phyloP scores from a whole-genome alignment of 345 rosid genomes.

The Rhodomyrtus tomentosa region DNA sequence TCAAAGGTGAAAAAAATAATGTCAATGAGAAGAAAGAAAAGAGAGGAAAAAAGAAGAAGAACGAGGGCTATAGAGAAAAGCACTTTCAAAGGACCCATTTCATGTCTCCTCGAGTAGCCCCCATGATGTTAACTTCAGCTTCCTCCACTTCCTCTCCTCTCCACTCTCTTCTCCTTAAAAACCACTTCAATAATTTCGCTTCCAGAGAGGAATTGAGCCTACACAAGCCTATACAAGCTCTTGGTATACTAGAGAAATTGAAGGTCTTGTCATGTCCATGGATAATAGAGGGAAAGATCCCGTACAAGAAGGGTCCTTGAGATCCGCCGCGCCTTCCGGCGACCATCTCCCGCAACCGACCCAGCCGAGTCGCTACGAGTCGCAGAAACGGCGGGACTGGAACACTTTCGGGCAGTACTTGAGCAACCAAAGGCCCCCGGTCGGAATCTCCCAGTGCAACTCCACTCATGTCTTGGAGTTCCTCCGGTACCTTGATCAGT shows the following conservation, averaged over 20 bases:
- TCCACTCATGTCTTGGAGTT: constrained; percentile 24
- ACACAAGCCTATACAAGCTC: neutral
- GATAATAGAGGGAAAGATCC: constrained; percentile 13
- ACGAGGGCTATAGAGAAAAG: neutral
- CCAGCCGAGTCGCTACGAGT: constrained; percentile 28
- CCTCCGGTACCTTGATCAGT: constrained; percentile 30
- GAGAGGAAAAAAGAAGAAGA: neutral
- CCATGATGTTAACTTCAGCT: neutral
- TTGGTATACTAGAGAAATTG: neutral
- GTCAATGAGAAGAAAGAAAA: neutral
- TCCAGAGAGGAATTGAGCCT: neutral
- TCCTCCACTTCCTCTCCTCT: neutral
- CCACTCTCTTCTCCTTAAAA: neutral
- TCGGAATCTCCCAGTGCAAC: constrained; percentile 23
- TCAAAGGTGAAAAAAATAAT: neutral
- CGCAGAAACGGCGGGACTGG: constrained; percentile 31
- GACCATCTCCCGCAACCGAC: constrained; percentile 10
- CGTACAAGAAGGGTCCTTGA: constrained; percentile 21
- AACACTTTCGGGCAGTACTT: constrained; percentile 30
- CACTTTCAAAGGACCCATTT: constrained; percentile 9
- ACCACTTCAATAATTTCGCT: neutral
- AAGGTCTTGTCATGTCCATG: neutral
- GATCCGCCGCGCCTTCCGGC: neutral
- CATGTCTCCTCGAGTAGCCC: neutral
- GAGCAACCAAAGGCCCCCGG: constrained; percentile 31